Base-by-base conservation (phyloP, 2,329 filamentous ascomycete species). In the Neonectria neomacrospora region DNA sequence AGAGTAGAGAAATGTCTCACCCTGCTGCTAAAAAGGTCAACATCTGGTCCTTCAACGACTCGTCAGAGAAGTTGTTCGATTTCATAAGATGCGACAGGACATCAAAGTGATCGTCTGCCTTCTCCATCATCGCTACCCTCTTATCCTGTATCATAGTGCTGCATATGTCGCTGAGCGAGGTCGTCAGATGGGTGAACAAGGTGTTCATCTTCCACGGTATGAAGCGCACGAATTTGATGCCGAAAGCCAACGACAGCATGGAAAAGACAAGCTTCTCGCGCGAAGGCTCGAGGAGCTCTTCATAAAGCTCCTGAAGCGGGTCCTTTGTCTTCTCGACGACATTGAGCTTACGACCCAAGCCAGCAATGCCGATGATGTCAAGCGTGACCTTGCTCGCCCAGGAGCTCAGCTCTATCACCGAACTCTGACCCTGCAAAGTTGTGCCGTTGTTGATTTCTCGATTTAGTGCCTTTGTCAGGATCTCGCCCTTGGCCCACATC, bases 401-500 rank as follows among this genome's bases (percentile, higher is more conserved):
- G 28, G 75, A 73, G 39, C 78, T 73, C 7, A 87, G 75, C n/a
- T 79, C 76, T 4, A 76, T 63, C 2, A 73, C 68, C 1, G 68
- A 63, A 30, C 28, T 30, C 28, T 0, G 71, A 59, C 8, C 41
- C 41, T 30, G 5, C 28, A 30, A 7, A 20, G 9, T 22, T 6
- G 18, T 22, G 1, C 44, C 34, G 2, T 61, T 54, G 0, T 52
- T 20, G 5, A 82, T 69, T 6, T 83, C 78, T 3, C 77, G 80
- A 1, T 87, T 81, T 1, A 83, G 70, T 0, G 83, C 82, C 67
- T 63, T 63, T 0, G 69, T 68, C 18, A 79, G 64, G 1, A 68
- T 58, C 16, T 72, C 68, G 0, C 74, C 75, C 60, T 91, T 92
- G 1, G 75, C 72, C 89, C 90, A 92, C 76, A 93, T 92, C 58